These are phyloP conservation scores for Globisporangium polare DNA, from an alignment of 352 stramenopile genomes.

Conservation along the genomic window DNA sequence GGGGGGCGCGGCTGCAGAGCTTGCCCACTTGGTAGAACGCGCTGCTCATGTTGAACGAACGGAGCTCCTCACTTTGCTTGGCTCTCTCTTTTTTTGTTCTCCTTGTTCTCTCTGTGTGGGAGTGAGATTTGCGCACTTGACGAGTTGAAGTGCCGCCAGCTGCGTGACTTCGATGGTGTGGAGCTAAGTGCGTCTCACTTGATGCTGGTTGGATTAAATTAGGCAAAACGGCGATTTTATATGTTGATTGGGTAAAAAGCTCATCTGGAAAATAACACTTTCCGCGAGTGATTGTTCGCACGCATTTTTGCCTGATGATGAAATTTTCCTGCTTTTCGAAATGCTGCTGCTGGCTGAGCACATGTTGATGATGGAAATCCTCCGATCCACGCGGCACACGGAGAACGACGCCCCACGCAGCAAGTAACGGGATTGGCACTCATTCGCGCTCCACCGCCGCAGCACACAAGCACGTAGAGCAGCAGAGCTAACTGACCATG, in stretches of 20 bases:
- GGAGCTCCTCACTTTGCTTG: background rate
- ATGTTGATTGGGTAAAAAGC: background rate
- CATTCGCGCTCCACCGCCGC: background rate
- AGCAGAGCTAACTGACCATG: background rate
- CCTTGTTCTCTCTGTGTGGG: background rate
- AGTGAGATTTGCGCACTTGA: background rate
- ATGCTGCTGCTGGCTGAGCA: background rate
- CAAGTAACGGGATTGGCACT: no score
- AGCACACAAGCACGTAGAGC: background rate
- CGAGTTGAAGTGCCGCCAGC: background rate
- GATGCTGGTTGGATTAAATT: background rate
- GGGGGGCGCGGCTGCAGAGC: conserved; percentile 44
- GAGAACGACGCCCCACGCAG: background rate
- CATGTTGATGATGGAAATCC: background rate
- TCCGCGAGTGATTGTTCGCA: background rate
- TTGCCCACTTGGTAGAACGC: conserved; percentile 53
- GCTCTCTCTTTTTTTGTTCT: background rate
- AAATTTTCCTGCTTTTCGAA: background rate
- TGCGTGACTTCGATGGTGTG: background rate
- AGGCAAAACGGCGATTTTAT: background rate
- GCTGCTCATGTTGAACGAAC: conserved; percentile 35
- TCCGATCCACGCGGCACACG: background rate
- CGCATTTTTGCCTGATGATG: background rate
- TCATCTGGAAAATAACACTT: background rate
- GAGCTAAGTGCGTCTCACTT: background rate